phyloP scores from a whole-genome alignment of 768 basidiomycete genomes.

The Rhizopogon vesiculosus region DNA sequence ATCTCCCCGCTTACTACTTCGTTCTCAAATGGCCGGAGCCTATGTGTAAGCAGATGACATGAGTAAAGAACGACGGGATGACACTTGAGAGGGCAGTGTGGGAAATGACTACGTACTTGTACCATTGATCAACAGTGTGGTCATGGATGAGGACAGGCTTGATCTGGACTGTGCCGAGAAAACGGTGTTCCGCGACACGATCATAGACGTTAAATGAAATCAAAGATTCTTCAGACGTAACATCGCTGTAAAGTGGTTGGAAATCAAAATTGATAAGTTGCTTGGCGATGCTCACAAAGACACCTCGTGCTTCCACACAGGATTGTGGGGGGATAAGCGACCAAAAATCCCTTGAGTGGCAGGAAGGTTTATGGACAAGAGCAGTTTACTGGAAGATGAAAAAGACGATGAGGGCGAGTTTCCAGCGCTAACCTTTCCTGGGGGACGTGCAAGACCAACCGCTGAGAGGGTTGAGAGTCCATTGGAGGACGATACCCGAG shows the following conservation, averaged over 20 bases:
- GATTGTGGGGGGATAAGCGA: conserved; percentile 74
- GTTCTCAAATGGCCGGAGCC: conserved; percentile 70
- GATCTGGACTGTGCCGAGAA: conserved; percentile 88
- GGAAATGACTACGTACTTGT: conserved; percentile 60
- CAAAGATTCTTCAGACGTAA: conserved; percentile 80
- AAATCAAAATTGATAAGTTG: conserved; percentile 11
- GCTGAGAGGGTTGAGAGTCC: conserved; percentile 66
- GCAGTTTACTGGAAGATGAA: conserved; percentile 33
- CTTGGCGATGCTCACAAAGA: conserved; percentile 70
- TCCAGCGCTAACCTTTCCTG: conserved; percentile 37
- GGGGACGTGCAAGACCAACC: conserved; percentile 45
- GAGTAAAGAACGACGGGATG: conserved; percentile 13
- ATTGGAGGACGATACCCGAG: conserved; percentile 53
- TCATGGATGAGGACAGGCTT: conserved; percentile 90
- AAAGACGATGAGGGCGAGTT: conserved; percentile 40
- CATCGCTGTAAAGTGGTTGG: conserved; percentile 60
- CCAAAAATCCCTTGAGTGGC: conserved; percentile 50
- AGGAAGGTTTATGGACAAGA: conserved; percentile 19
- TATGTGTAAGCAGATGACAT: conserved; percentile 23
- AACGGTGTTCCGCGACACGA: conserved; percentile 76
- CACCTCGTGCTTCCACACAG: conserved; percentile 99
- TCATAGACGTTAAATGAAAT: conserved; percentile 93
- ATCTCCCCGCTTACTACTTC: conserved; percentile 91
- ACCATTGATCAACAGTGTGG: conserved; percentile 95
- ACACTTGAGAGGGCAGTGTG: conserved; percentile 7